Evolutionary conservation across 2,329 filamentous ascomycete species (phyloP), one percentile per base, ranked within the genome.

Genomic region (Trichophyton mentagrophytes): DNA sequence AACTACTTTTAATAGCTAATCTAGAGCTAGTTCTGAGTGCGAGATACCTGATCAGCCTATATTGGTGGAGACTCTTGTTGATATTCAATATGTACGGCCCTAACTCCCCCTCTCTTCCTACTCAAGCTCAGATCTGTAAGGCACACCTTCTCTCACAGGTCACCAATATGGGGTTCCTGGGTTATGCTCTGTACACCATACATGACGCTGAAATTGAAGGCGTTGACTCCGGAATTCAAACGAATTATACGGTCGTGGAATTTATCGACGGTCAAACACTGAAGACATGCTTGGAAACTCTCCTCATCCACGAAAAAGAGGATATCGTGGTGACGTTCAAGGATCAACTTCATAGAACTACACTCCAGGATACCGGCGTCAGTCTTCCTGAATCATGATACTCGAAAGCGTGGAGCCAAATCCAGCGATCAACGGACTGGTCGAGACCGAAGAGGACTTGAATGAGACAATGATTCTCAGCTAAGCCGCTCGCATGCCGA

Each of bases 231-330:
- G 7, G n/a, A 33, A 3, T 17, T 7, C 27, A 36, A 17, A 44
- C 44, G 7, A 71, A 65, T 36, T 71, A 67, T 56, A 71, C 72
- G 22, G 63, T 72, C 47, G 69, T 73, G 69, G 69, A 70, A 63
- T 64, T 64, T 46, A 65, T 72, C 46, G 44, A 66, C 59, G 69
- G 69, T 15, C 22, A 67, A 49, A 66, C 63, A 11, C 65, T 71
- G 15, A 58, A 65, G 17, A 47, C 60, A 17, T 33, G 57, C 15
- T 71, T 67, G 69, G 47, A 65, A 3, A 6, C 49, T 2, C 61
- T 72, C 30, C 60, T 51, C 49, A 17, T 36, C 49, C 11, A 11
- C 5, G 61, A 72, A 46, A 72, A 71, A 62, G 38, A 66, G 11
- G 30, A 55, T 15, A 66, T 72, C 58, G 20, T 63, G 6, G 53